These are phyloP conservation scores for Domatiomyces globalis DNA, from an alignment of 2,329 filamentous ascomycete species.

Conservation along the genomic window DNA sequence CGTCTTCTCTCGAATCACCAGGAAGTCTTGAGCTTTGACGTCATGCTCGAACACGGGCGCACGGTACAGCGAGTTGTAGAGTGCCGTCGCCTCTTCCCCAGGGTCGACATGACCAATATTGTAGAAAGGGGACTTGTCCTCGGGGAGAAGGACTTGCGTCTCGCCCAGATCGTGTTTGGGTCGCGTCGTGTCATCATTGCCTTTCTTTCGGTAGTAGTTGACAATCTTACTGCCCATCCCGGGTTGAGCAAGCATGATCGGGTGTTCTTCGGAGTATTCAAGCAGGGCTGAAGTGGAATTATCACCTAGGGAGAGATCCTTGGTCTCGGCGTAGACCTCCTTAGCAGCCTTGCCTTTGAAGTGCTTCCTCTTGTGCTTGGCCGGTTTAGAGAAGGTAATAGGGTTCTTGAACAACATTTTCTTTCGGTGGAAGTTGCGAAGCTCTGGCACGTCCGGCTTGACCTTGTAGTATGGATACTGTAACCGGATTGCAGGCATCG, in stretches of 20 bases:
- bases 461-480: slow-evolving; percentile 96
- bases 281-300: slow-evolving; percentile 79
- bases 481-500: slow-evolving; percentile 75
- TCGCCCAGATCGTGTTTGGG: slow-evolving; percentile 79
- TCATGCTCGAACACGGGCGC: slow-evolving; percentile 85
- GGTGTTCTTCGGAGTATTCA: slow-evolving; percentile 91
- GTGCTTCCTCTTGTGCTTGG: slow-evolving; percentile 60
- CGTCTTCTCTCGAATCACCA: slow-evolving; percentile 70
- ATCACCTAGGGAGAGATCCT: slow-evolving; percentile 73
- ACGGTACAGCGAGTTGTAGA: slow-evolving; percentile 91
- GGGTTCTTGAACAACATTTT: slow-evolving; percentile 54
- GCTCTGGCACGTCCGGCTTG: slow-evolving; percentile 55
- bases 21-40: slow-evolving; percentile 65
- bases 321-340: slow-evolving; percentile 64
- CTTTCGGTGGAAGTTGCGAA: slow-evolving; percentile 75
- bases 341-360: slow-evolving; percentile 65
- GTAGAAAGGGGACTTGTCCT: slow-evolving; percentile 91
- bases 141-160: slow-evolving; percentile 70
- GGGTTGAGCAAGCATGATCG: slow-evolving; percentile 83
- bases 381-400: slow-evolving; percentile 60
- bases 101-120: slow-evolving; percentile 88
- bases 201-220: slow-evolving; percentile 88
- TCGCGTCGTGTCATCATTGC: slow-evolving; percentile 58
- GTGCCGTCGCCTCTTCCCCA: slow-evolving; percentile 75
- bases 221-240: slow-evolving; percentile 94